phyloP scores from a whole-genome alignment of 2,329 filamentous ascomycete species.

The Diplodia corticola region DNA sequence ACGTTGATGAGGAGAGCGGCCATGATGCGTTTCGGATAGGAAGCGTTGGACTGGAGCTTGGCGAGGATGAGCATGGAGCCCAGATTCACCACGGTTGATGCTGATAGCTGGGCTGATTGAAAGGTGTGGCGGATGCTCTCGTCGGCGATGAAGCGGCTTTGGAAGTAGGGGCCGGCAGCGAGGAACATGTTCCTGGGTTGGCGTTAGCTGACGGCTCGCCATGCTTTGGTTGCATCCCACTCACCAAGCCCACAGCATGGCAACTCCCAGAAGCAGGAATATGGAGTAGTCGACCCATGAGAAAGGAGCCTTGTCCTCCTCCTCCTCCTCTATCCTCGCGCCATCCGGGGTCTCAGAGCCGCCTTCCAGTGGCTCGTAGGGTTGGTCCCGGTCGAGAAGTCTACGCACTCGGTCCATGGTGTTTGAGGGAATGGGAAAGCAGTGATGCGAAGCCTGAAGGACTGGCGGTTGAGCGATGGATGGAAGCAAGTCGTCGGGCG shows the following conservation, averaged over 20 bases:
- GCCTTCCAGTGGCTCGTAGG: constrained; percentile 43
- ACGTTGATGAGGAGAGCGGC: constrained; percentile 74
- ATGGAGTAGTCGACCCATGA: constrained; percentile 85
- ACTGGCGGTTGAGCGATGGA: background rate
- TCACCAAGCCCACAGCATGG: constrained; percentile 98
- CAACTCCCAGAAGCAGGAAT: constrained; percentile 81
- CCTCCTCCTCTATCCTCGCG: constrained; percentile 32
- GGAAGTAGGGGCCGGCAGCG: constrained; percentile 90
- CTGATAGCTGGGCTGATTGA: constrained; percentile 83
- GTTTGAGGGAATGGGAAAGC: background rate
- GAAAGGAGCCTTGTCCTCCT: constrained; percentile 52
- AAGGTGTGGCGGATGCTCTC: constrained; percentile 76
- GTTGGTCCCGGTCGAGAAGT: constrained; percentile 32
- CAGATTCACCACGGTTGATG: constrained; percentile 83
- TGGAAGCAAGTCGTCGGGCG: background rate
- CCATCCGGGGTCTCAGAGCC: constrained; percentile 38
- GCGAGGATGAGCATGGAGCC: constrained; percentile 73
- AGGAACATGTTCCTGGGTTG: constrained; percentile 90
- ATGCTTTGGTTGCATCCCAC: background rate
- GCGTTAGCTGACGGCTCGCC: background rate
- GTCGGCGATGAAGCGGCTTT: constrained; percentile 71
- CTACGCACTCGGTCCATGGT: constrained; percentile 39
- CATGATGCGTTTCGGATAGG: constrained; percentile 85
- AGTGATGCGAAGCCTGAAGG: background rate
- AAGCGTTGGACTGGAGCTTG: constrained; percentile 76